Evolutionary conservation across 2,329 filamentous ascomycete species (phyloP), one percentile per base, ranked within the genome.

Genomic region (Neonectria magnoliae): DNA sequence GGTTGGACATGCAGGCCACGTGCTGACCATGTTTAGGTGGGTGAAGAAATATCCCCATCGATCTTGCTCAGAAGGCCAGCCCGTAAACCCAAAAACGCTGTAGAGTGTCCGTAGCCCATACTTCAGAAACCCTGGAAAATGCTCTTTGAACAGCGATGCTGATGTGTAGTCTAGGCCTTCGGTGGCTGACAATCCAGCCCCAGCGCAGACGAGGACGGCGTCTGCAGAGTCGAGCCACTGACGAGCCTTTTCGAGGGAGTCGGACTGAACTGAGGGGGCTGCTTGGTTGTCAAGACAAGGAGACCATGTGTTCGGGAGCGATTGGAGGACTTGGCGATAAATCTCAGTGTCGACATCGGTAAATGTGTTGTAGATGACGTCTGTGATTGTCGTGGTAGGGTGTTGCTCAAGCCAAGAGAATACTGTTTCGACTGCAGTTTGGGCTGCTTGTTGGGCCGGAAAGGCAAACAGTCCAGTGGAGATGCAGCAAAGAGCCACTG

Each of bases 21-120:
- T 59, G 0, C 63, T 31, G 1, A 73, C 56, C 71, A 73, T 68
- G n/a, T 71, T 68, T 1, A 73, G 2, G 10, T 73, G 71, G 0
- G 69, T 73, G 4, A 73, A 73, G 60, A 45, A 73, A 22, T 73
- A 73, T 0, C 71, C 71, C 71, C 71, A 73, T 4, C 68, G 62
- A 33, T 73, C 56, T 27, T 68, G 60, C n/a, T 73, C 71, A 0
- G 71, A 66, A 3, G 70, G 60, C 71, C 71, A 73, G 0, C 10
- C 53, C 0, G 54, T 44, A 1, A 66, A 73, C 0, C 71, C 71
- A 51, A 73, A 72, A 0, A 72, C 68, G 1, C 70, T 72, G 2
- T 73, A 73, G 0, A 73, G 10, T 0, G 68, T 72, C 0, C 60
- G 62, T 0, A 73, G n/a, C 0, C 71, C 71, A 1, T 66, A 57